Conservation (phyloP, 2,329 filamentous ascomycete species). For the Claviceps sp. region DNA sequence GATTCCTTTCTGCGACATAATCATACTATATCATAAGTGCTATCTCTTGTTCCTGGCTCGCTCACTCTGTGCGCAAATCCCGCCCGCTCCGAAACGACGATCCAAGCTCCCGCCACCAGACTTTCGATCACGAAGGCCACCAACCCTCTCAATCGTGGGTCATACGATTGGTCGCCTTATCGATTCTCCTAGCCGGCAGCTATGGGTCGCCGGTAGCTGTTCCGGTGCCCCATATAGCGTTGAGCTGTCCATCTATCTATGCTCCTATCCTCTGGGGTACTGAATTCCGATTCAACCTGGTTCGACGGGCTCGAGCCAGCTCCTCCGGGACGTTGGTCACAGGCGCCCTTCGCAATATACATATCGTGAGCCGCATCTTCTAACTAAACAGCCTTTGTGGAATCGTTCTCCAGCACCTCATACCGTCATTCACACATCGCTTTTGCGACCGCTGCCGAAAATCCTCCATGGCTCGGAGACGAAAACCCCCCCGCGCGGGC, state of each 20-base stretch:
- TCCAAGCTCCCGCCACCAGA: background rate
- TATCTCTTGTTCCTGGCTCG: background rate
- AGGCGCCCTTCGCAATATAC: too few species aligned
- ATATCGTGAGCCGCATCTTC: too few species aligned
- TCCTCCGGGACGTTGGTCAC: too few species aligned
- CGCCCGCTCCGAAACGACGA: background rate
- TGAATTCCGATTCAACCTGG: too few species aligned
- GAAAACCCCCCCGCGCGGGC: conserved; percentile 44
- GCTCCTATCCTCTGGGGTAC: too few species aligned
- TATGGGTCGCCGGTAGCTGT: too few species aligned
- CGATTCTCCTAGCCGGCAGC: too few species aligned
- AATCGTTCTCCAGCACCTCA: background rate
- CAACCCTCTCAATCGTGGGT: background rate
- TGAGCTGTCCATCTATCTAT: too few species aligned
- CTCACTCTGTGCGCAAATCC: background rate
- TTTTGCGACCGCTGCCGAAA: background rate
- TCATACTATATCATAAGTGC: background rate
- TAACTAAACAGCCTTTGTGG: too few species aligned
- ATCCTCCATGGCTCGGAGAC: conserved; percentile 38
- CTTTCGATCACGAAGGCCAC: background rate
- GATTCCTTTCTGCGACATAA: background rate
- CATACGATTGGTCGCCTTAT: too few species aligned
- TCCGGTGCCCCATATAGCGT: too few species aligned
- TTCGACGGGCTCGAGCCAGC: too few species aligned
- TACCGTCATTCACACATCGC: background rate